Base-by-base conservation (phyloP, 805 yeast species). In the Kuraishia piskuri region DNA sequence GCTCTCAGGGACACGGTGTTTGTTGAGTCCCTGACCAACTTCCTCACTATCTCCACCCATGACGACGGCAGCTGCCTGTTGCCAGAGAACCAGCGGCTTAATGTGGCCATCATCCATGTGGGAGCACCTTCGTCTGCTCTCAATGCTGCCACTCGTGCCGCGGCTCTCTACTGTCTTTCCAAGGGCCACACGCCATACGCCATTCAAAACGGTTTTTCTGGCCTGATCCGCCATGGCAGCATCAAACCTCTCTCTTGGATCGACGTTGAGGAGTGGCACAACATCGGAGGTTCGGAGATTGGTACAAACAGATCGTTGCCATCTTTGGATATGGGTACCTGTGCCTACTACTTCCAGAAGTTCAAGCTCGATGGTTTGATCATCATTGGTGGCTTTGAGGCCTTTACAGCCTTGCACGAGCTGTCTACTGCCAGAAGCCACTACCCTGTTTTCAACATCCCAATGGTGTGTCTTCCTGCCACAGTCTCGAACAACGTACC, bases 71-170 rank as follows among this genome's bases (percentile, higher is more conserved):
- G 77, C 55, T 85, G 88, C n/a, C 57, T 71, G 58, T 71, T 86
- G 58, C 82, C 86, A 3, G 68, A 63, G 20, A 75, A 67, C 3
- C 68, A 83, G 61, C 75, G 83, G 58, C 71, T 82, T 61, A 83
- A 78, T 58, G 80, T 85, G 57, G 92, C 88, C 49, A 78, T 86
- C 48, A 75, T 86, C 52, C 85, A 86, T 59, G 84, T 86, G 56
- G 94, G 94, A 60, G 92, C 94, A 2, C 86, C 94, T 36, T 83
- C 90, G 21, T 85, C 87, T 59, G 91, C 88, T 55, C 76, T 87
- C 72, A 87, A 87, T 67, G 79, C 88, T 49, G 86, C 90, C n/a
- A 84, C 84, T 3, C 75, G 85, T 58, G 86, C 92, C 2, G 82
- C 83, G 66, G 87, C 90, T 1, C 76, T 83, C 10, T 86, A 82